A percentile compares a stretch with the other conserved stretches of the same genome.
Evolutionary conservation across 2,329 filamentous ascomycete genomes (phyloP).

Genomic region (Rutstroemia sp.): DNA sequence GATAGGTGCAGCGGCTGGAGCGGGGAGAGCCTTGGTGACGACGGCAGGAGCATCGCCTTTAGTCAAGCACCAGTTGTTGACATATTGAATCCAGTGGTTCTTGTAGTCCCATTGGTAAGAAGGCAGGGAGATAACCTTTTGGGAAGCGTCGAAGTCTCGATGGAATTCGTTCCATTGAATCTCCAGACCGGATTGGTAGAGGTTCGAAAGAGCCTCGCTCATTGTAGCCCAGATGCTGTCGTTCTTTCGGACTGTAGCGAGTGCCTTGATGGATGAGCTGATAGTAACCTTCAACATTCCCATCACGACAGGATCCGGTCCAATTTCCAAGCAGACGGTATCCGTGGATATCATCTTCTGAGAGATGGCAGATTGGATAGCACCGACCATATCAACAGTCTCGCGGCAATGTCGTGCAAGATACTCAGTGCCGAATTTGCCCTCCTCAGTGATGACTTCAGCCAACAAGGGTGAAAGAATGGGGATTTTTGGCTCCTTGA

Average conservation of each 20-base stretch:
- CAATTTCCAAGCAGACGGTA: neutral
- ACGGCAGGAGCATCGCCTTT: slow-evolving; percentile 33
- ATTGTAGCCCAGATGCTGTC: neutral
- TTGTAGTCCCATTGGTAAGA: slow-evolving; percentile 61
- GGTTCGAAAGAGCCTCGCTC: neutral
- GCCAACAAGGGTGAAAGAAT: slow-evolving; percentile 61
- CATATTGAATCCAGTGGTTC: slow-evolving; percentile 55
- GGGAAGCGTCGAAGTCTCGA: neutral
- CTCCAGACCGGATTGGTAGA: neutral
- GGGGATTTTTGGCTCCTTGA: slow-evolving; percentile 47
- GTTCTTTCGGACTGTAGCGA: slow-evolving; percentile 31
- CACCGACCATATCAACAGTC: slow-evolving; percentile 55
- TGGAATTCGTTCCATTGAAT: slow-evolving; percentile 3
- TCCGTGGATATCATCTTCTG: slow-evolving; percentile 54
- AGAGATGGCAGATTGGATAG: slow-evolving; percentile 48
- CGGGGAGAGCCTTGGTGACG: neutral
- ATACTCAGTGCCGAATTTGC: slow-evolving; percentile 52
- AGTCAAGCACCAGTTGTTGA: slow-evolving; percentile 45
- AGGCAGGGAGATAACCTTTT: slow-evolving; percentile 34
- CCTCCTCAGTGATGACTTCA: slow-evolving; percentile 47
- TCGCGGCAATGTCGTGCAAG: slow-evolving; percentile 57
- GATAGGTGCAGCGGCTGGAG: neutral
- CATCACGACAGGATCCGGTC: neutral
- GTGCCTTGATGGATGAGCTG: neutral
- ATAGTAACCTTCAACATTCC: neutral